A percentile compares a stretch with the other conserved stretches of the same genome.
Conservation (phyloP, 345 rosid genomes). For the Anacardium occidentale region DNA sequence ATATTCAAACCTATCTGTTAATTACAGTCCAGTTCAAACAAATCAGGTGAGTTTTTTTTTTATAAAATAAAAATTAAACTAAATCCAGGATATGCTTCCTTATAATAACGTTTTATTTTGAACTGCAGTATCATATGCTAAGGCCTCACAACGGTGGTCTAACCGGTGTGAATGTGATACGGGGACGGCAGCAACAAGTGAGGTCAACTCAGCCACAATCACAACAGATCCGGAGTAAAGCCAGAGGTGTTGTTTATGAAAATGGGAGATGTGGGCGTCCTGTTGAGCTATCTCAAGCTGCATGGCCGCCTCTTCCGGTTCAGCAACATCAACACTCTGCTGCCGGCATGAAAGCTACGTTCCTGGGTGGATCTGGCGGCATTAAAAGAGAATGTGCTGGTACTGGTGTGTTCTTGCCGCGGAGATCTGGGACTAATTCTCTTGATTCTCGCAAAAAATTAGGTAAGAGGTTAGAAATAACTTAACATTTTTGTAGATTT, state of each 20-base stretch:
- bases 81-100: neutral
- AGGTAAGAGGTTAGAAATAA: slow-evolving; percentile 30
- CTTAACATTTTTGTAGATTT: neutral
- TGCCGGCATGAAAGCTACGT: slow-evolving; percentile 27
- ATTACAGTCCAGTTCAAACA: neutral
- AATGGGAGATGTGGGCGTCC: slow-evolving; percentile 25
- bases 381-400: slow-evolving; percentile 52
- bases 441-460: slow-evolving; percentile 54
- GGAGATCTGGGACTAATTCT: slow-evolving; percentile 35
- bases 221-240: slow-evolving; percentile 33
- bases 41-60: slow-evolving; percentile 20
- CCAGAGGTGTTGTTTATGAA: slow-evolving; percentile 19
- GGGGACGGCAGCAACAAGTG: slow-evolving; percentile 22
- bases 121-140: slow-evolving; percentile 8
- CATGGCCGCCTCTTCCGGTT: slow-evolving; percentile 42
- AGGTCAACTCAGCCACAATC: slow-evolving; percentile 23
- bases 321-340: slow-evolving; percentile 13
- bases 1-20: slow-evolving; percentile 17
- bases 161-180: neutral
- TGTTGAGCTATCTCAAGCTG: slow-evolving; percentile 29
- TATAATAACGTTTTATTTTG: too few species aligned
- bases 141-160: slow-evolving; percentile 20
- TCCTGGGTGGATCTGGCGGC: slow-evolving; percentile 32
- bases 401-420: slow-evolving; percentile 91
- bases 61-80: too few species aligned